These are phyloP conservation scores for Physcomitrellopsis africana DNA, from an alignment of 225 moss, liverwort and hornwort species.

Conservation along the genomic window DNA sequence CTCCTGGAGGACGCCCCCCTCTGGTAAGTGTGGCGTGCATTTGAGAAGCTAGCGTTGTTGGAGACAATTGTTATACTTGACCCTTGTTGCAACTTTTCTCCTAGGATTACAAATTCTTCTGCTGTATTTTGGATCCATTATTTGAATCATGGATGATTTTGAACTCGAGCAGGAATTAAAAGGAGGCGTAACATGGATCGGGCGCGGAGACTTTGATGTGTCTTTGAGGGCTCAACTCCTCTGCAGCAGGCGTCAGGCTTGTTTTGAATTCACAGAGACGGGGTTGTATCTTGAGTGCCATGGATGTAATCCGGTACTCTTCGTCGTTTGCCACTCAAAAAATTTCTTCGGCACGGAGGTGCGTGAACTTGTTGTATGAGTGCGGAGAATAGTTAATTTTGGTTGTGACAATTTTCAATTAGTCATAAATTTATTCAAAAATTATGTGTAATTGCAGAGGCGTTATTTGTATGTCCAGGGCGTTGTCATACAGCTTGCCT, in stretches of 20 bases:
- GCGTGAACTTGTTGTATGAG: slow-evolving; percentile 18
- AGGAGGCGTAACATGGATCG: slow-evolving; percentile 74
- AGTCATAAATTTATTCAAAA: too few species aligned
- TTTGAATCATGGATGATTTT: slow-evolving; percentile 5
- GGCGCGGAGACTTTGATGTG: slow-evolving; percentile 63
- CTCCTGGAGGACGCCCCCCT: too few species aligned
- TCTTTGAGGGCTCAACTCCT: slow-evolving; percentile 52
- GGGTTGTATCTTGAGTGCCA: slow-evolving; percentile 70
- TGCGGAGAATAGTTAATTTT: background rate
- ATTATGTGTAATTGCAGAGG: too few species aligned
- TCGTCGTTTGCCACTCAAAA: slow-evolving; percentile 65
- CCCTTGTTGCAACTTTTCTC: too few species aligned
- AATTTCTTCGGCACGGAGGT: slow-evolving; percentile 55
- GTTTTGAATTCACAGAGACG: slow-evolving; percentile 41
- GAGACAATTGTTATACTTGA: too few species aligned
- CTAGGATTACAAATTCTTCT: too few species aligned
- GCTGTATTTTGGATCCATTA: background rate
- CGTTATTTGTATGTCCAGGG: too few species aligned
- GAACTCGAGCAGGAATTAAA: slow-evolving; percentile 51
- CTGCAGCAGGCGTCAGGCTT: slow-evolving; percentile 80
- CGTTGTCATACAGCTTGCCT: too few species aligned
- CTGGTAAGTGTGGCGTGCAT: too few species aligned
- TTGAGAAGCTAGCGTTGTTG: too few species aligned
- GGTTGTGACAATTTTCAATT: too few species aligned
- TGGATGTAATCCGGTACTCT: slow-evolving; percentile 75